These are phyloP conservation scores for Flammula alnicola DNA, from an alignment of 1,284 basidiomycete species.

Conservation along the genomic window DNA sequence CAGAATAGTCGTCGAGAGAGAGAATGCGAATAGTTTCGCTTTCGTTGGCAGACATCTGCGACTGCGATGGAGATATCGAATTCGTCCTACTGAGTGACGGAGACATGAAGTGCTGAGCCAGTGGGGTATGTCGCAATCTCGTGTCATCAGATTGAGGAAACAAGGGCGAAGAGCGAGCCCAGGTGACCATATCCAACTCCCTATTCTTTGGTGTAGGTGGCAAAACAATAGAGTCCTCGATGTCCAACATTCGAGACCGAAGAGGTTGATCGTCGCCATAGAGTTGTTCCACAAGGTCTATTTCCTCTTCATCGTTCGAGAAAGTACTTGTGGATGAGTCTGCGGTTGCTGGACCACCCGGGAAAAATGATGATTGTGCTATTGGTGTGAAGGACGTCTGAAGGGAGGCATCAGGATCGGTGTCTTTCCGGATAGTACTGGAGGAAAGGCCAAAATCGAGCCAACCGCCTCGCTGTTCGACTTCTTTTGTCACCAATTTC, in stretches of 20 bases:
- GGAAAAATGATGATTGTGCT: slow-evolving; percentile 10
- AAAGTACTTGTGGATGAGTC: slow-evolving; percentile 32
- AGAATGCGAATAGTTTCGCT: slow-evolving; percentile 33
- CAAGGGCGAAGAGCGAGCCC: slow-evolving; percentile 72
- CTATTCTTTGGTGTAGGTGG: slow-evolving; percentile 86
- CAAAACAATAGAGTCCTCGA: slow-evolving; percentile 81
- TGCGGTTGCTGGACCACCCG: slow-evolving; percentile 24
- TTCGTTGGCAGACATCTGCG: slow-evolving; percentile 13
- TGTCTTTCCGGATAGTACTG: slow-evolving; percentile 13
- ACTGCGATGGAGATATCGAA: slow-evolving; percentile 17
- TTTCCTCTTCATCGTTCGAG: slow-evolving; percentile 74
- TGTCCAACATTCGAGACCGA: slow-evolving; percentile 68
- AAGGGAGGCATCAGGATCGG: slow-evolving; percentile 12
- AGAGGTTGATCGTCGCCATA: slow-evolving; percentile 78
- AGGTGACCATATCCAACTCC: slow-evolving; percentile 83
- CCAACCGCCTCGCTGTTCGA: slow-evolving; percentile 58
- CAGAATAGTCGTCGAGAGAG: slow-evolving; percentile 94
- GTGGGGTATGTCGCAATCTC: slow-evolving; percentile 17
- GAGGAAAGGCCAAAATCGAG: slow-evolving; percentile 49
- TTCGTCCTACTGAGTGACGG: slow-evolving; percentile 21
- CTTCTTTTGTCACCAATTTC: slow-evolving; percentile 81
- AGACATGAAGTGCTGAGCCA: slow-evolving; percentile 19
- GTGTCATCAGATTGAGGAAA: slow-evolving; percentile 36
- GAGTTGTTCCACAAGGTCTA: slow-evolving; percentile 93
- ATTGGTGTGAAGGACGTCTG: slow-evolving; percentile 16